Evolutionary conservation across 1,284 basidiomycete genomes (phyloP).

Genomic region (Puccinia horiana): DNA sequence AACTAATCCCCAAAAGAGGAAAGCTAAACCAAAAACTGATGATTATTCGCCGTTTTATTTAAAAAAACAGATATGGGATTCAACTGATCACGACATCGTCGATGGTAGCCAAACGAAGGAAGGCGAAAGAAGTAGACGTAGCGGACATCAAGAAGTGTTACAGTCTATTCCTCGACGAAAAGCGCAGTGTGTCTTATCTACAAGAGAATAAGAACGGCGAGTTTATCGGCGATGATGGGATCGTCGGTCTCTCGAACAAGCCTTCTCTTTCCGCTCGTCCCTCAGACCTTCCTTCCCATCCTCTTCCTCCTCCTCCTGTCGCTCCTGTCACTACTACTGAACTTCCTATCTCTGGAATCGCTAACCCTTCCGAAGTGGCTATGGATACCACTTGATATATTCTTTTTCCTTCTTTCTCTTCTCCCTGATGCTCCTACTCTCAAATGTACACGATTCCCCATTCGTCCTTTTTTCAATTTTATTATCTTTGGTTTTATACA

Average conservation of each 20-base stretch:
- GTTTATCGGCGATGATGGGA: slow-evolving; percentile 47
- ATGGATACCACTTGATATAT: slow-evolving; percentile 4
- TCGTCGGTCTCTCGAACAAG: neutral
- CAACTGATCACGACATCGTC: slow-evolving; percentile 89
- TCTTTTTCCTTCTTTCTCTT: neutral
- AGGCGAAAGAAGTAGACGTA: slow-evolving; percentile 71
- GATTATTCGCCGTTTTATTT: neutral
- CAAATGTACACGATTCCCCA: neutral
- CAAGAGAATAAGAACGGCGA: slow-evolving; percentile 60
- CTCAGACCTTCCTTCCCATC: neutral
- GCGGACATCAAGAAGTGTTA: slow-evolving; percentile 82
- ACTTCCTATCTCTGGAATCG: neutral
- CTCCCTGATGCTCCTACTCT: neutral
- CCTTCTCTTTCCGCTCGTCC: neutral
- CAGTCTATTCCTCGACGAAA: slow-evolving; percentile 81
- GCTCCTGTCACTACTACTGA: neutral
- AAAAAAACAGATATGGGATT: slow-evolving; percentile 76
- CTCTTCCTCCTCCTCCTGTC: neutral
- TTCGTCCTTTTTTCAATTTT: neutral
- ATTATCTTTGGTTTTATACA: too few relatives aligned
- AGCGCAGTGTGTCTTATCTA: slow-evolving; percentile 88
- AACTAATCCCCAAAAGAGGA: neutral
- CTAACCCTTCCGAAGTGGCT: neutral
- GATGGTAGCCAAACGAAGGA: slow-evolving; percentile 77
- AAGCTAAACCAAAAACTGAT: neutral